These are phyloP conservation scores for Leishmania guyanensis DNA, from an alignment of 208 protist species.

Conservation along the genomic window DNA sequence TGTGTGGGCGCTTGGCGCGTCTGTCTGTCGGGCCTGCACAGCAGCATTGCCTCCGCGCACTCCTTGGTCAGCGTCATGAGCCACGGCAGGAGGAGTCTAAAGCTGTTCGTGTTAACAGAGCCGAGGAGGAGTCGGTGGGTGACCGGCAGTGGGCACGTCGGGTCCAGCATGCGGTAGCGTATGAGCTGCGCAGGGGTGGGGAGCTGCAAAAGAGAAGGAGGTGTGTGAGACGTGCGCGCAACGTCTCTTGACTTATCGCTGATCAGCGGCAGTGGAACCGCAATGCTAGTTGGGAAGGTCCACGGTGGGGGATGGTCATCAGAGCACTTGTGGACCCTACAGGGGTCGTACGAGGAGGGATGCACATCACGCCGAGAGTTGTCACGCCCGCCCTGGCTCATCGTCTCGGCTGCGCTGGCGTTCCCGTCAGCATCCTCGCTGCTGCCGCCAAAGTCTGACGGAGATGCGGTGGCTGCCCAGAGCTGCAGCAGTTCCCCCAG, in stretches of 20 bases:
- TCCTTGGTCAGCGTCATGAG: constrained; percentile 13
- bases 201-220: background rate
- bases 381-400: background rate
- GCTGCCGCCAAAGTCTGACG: background rate
- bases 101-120: constrained; percentile 7
- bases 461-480: background rate
- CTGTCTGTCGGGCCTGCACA: constrained; percentile 10
- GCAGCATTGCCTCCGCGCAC: constrained; percentile 9
- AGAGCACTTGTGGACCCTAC: background rate
- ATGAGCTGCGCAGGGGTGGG: constrained; percentile 27
- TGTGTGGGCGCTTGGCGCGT: background rate
- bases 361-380: background rate
- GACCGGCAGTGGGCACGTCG: constrained; percentile 9
- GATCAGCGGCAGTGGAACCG: background rate
- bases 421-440: background rate
- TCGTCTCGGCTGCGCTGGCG: background rate
- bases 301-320: background rate
- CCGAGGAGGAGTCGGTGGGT: constrained; percentile 30
- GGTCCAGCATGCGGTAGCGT: constrained; percentile 23
- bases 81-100: constrained; percentile 13
- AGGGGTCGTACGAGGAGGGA: background rate
- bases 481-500: constrained; percentile 29
- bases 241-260: background rate
- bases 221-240: background rate
- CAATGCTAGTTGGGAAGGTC: background rate